Evolutionary conservation across 208 protist species (phyloP).

Genomic region (Acanthamoeba quina): DNA sequence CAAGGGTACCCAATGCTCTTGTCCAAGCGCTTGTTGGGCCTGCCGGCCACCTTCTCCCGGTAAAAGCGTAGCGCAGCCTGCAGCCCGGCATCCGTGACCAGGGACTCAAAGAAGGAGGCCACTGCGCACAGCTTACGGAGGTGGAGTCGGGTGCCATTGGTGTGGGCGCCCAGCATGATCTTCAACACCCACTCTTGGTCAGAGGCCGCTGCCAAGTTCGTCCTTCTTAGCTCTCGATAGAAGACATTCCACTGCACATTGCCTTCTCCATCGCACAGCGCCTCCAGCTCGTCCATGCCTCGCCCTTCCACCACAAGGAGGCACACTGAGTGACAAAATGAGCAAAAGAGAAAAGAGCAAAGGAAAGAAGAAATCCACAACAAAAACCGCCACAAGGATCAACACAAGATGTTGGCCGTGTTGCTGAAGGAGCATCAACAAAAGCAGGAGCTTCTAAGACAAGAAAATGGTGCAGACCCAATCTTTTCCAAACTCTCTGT

Average conservation of each 20-base stretch:
- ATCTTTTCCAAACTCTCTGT: not conserved
- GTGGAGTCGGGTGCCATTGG: not conserved
- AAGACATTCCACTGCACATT: not conserved
- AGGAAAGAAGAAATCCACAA: not conserved
- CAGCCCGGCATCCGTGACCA: not conserved
- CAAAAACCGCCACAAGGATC: not conserved
- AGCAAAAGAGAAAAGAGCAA: not conserved
- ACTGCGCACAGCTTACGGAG: not conserved
- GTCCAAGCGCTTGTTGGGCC: not conserved
- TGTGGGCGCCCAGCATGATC: conserved; percentile 23
- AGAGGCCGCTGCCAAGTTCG: not conserved
- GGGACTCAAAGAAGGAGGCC: conserved; percentile 20
- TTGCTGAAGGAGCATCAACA: conserved; percentile 75
- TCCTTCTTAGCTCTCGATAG: not conserved
- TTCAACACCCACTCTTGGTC: conserved; percentile 7
- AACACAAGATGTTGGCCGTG: conserved; percentile 47
- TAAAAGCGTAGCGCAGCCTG: not conserved
- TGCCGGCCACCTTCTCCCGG: not conserved
- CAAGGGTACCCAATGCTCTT: not conserved
- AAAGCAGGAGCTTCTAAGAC: conserved; percentile 49
- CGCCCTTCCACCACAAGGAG: not conserved
- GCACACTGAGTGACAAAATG: not conserved
- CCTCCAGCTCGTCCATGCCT: not conserved
- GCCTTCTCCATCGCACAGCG: not conserved
- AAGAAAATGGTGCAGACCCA: conserved; percentile 64